Conservation (phyloP, 805 yeast genomes). For the Nakazawaea sp. region DNA sequence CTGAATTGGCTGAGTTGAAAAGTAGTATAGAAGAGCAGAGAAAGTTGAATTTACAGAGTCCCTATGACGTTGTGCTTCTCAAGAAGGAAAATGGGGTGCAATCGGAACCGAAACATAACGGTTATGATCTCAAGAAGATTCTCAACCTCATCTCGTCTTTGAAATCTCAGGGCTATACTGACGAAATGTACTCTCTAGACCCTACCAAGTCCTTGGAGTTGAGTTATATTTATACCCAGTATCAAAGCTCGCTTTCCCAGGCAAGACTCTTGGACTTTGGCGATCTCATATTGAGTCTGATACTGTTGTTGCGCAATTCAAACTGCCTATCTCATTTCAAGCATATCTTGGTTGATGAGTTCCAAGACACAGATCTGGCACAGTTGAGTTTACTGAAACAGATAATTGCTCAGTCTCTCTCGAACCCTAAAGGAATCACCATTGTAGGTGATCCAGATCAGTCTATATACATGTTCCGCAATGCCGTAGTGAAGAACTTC, state of each 20-base stretch:
- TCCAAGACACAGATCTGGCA: slow-evolving; percentile 81
- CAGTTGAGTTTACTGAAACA: slow-evolving; percentile 65
- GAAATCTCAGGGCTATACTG: slow-evolving; percentile 45
- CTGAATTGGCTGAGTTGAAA: slow-evolving; percentile 14
- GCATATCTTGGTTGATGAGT: slow-evolving; percentile 88
- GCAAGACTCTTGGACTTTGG: slow-evolving; percentile 68
- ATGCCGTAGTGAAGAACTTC: slow-evolving; percentile 70
- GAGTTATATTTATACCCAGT: slow-evolving; percentile 35
- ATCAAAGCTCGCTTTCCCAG: slow-evolving; percentile 40
- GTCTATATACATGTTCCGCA: slow-evolving; percentile 83
- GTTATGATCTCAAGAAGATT: slow-evolving; percentile 33
- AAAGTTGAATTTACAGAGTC: slow-evolving; percentile 16
- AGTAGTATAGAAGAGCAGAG: slow-evolving; percentile 8
- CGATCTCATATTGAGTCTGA: slow-evolving; percentile 60
- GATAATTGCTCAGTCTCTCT: slow-evolving; percentile 27
- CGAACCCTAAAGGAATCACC: slow-evolving; percentile 50
- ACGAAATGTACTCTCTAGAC: slow-evolving; percentile 22
- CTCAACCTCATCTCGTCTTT: slow-evolving; percentile 44
- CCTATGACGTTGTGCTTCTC: neutral
- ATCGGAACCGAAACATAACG: slow-evolving; percentile 14
- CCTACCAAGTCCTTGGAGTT: slow-evolving; percentile 12
- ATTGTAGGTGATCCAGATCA: slow-evolving; percentile 98
- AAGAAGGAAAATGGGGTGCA: neutral
- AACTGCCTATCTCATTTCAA: slow-evolving; percentile 42
- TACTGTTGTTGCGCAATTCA: slow-evolving; percentile 38